Evolutionary conservation across 345 rosid species (phyloP).

Genomic region (Lepidium sativum): DNA sequence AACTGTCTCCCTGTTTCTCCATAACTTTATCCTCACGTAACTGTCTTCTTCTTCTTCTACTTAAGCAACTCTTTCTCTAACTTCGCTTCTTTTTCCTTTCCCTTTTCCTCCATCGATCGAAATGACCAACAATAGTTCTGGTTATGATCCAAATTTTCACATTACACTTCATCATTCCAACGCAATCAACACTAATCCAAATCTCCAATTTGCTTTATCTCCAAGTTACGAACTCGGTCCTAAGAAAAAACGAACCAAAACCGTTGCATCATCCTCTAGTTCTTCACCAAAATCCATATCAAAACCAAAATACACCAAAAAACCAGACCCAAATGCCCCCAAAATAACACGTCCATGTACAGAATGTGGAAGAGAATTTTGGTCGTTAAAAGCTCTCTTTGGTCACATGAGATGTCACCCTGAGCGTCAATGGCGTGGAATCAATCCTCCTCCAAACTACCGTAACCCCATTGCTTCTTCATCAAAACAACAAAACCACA

Average conservation of each 20-base stretch:
- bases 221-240: slow-evolving; percentile 27
- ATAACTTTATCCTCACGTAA: slow-evolving; percentile 22
- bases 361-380: slow-evolving; percentile 86
- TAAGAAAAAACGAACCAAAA: slow-evolving; percentile 43
- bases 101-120: slow-evolving; percentile 1
- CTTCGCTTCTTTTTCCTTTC: slow-evolving; percentile 3
- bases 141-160: slow-evolving; percentile 19
- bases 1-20: slow-evolving; percentile 25
- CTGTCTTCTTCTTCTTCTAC: slow-evolving; percentile 30
- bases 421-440: slow-evolving; percentile 79
- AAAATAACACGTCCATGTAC: slow-evolving; percentile 75
- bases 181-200: slow-evolving; percentile 7
- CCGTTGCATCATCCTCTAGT: slow-evolving; percentile 9
- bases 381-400: slow-evolving; percentile 88
- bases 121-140: slow-evolving; percentile 21
- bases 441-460: slow-evolving; percentile 52
- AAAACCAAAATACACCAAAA: slow-evolving; percentile 41
- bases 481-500: slow-evolving; percentile 3
- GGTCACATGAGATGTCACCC: slow-evolving; percentile 99
- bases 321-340: slow-evolving; percentile 65
- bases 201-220: slow-evolving; percentile 25
- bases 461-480: slow-evolving; percentile 21
- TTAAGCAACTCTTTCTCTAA: slow-evolving; percentile 24
- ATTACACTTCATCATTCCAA: slow-evolving; percentile 17
- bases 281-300: slow-evolving; percentile 5